Percentiles rank a stretch among this genome's conserved stretches.
Evolutionary conservation across 1,139 yeast genomes (phyloP).

Genomic region (Nakaseomyces bracarensis): DNA sequence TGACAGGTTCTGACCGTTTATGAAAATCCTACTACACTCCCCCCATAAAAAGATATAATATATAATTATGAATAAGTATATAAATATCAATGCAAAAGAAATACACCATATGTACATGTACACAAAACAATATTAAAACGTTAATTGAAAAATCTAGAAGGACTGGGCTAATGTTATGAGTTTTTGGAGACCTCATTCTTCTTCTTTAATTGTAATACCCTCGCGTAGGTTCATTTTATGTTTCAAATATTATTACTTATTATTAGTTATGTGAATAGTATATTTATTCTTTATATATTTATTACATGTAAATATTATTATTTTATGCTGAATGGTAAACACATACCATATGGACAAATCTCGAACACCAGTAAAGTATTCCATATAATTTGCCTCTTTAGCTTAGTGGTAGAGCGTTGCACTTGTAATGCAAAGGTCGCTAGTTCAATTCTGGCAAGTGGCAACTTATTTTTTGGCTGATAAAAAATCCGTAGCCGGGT

Average conservation of each 20-base stretch:
- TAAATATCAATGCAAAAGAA: neutral
- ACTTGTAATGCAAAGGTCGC: constrained; percentile 94
- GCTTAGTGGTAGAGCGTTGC: constrained; percentile 96
- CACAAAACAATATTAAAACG: too few species aligned
- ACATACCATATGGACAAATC: neutral
- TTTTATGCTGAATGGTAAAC: too few species aligned
- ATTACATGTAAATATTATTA: neutral
- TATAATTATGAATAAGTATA: neutral
- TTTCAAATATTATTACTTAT: too few species aligned
- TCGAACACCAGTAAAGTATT: neutral
- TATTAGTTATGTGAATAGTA: too few species aligned
- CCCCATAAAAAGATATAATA: neutral
- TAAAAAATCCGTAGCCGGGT: too few species aligned
- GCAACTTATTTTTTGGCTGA: constrained; percentile 45
- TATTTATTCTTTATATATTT: too few species aligned
- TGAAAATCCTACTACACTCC: neutral
- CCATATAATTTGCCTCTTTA: constrained; percentile 47
- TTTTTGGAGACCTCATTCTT: too few species aligned
- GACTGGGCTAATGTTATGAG: too few species aligned
- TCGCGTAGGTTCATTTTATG: too few species aligned
- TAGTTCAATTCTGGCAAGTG: constrained; percentile 91
- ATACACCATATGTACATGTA: too few species aligned
- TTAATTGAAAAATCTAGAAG: too few species aligned
- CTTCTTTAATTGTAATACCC: too few species aligned
- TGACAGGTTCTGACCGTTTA: constrained; percentile 81